phyloP scores from a whole-genome alignment of 148 eudicot species.

The Chenopodium album region DNA sequence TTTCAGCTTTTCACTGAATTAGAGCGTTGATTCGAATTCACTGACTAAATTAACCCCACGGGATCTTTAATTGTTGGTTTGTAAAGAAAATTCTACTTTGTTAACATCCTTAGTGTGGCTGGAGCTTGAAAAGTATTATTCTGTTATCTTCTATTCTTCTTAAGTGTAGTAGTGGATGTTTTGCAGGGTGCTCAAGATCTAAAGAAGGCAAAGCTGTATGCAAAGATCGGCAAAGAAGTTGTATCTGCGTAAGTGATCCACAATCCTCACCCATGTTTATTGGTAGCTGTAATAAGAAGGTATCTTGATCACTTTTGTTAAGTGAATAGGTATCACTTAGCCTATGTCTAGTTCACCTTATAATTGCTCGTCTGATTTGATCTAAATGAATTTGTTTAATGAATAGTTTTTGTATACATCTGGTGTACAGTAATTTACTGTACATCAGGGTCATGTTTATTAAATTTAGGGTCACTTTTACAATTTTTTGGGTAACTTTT shows the following conservation, averaged over 20 bases:
- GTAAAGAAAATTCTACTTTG: background rate
- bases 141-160: constrained; percentile 6
- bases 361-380: too few species aligned
- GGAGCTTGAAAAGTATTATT: constrained; percentile 8
- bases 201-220: constrained; percentile 73
- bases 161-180: constrained; percentile 11
- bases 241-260: constrained; percentile 81
- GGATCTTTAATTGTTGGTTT: background rate
- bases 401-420: too few species aligned
- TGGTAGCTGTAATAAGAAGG: background rate
- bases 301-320: background rate
- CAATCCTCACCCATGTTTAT: background rate
- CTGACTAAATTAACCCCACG: background rate
- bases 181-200: constrained; percentile 78
- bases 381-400: too few species aligned
- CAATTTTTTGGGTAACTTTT: too few species aligned
- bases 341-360: too few species aligned
- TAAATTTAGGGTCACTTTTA: too few species aligned
- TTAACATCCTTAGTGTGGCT: background rate
- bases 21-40: background rate
- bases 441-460: too few species aligned
- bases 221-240: constrained; percentile 87
- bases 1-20: background rate
- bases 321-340: background rate
- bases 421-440: too few species aligned